A percentile compares a stretch with the other conserved stretches of the same genome.
Conservation (phyloP, 176 grass and related monocot genomes). For the Tillandsia leiboldiana region DNA sequence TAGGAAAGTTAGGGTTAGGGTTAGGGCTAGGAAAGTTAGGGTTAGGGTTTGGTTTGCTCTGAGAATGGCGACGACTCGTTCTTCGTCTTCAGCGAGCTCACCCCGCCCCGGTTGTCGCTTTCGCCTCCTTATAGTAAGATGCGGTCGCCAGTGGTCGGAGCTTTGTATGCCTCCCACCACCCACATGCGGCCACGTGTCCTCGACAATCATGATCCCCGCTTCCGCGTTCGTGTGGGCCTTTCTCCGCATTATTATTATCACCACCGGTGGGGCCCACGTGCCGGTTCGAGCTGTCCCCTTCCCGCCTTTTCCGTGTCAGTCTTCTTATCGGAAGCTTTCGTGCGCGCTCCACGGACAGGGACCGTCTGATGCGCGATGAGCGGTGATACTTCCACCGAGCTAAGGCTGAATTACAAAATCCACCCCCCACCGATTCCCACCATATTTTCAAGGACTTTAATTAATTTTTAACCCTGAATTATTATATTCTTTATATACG, state of each 20-base stretch:
- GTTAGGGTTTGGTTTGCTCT: conserved; percentile 2
- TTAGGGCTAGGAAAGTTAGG: background rate
- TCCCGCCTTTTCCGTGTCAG: conserved; percentile 23
- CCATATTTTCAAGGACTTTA: too few species aligned
- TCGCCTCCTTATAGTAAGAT: conserved; percentile 20
- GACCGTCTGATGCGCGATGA: conserved; percentile 22
- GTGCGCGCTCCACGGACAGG: background rate
- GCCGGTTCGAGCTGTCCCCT: conserved; percentile 35
- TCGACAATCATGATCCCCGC: background rate
- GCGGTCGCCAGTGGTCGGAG: conserved; percentile 29
- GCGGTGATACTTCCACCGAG: background rate
- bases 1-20: background rate
- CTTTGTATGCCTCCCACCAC: conserved; percentile 26
- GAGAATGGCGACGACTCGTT: background rate
- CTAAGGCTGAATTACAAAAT: too few species aligned
- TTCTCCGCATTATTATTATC: background rate
- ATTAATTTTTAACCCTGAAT: too few species aligned
- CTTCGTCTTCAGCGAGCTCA: background rate
- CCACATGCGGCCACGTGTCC: conserved; percentile 1
- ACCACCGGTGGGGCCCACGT: conserved; percentile 19
- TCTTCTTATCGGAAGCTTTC: conserved; percentile 1
- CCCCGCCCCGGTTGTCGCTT: conserved; percentile 6
- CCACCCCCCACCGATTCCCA: too few species aligned
- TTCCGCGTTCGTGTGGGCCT: conserved; percentile 17
- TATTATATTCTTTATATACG: too few species aligned